These are phyloP conservation scores for Arthrobotrys conoides DNA, from an alignment of 2,329 filamentous ascomycete genomes.

Conservation along the genomic window DNA sequence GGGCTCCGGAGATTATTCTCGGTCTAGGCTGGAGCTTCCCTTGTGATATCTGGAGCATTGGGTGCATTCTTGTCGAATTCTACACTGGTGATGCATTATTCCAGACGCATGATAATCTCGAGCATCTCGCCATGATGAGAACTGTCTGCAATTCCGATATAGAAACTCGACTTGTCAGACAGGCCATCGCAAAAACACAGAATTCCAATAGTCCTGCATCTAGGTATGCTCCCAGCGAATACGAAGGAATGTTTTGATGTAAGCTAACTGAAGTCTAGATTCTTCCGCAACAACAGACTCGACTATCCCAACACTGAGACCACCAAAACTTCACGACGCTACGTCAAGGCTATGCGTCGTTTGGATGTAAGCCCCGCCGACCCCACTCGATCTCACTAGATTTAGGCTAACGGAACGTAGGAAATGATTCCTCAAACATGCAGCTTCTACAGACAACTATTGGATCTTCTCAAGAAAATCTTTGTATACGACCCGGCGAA, in stretches of 20 bases:
- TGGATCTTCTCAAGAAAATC: slow-evolving; percentile 77
- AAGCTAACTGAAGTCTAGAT: slow-evolving; percentile 68
- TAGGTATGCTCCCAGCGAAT: slow-evolving; percentile 71
- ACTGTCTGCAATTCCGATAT: slow-evolving; percentile 75
- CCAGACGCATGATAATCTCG: slow-evolving; percentile 80
- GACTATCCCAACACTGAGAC: slow-evolving; percentile 77
- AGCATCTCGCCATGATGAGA: slow-evolving; percentile 83
- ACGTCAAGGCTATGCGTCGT: slow-evolving; percentile 80
- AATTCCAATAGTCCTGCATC: slow-evolving; percentile 75
- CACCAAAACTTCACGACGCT: slow-evolving; percentile 75
- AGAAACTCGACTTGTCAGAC: slow-evolving; percentile 73
- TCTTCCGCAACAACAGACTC: slow-evolving; percentile 77
- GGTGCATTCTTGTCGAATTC: slow-evolving; percentile 80
- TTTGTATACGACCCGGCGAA: slow-evolving; percentile 78
- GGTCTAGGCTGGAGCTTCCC: slow-evolving; percentile 80
- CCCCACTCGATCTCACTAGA: no score
- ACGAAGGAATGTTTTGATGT: neutral
- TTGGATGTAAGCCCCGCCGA: slow-evolving; percentile 70
- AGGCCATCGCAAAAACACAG: slow-evolving; percentile 73
- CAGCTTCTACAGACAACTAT: slow-evolving; percentile 75
- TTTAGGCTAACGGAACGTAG: slow-evolving; percentile 66
- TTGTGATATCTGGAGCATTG: slow-evolving; percentile 82
- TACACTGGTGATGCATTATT: slow-evolving; percentile 80
- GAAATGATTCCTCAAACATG: slow-evolving; percentile 75
- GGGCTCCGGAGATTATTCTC: slow-evolving; percentile 79